Evolutionary conservation across 331 rosid species (phyloP).

Genomic region (Phaseolus coccineus): DNA sequence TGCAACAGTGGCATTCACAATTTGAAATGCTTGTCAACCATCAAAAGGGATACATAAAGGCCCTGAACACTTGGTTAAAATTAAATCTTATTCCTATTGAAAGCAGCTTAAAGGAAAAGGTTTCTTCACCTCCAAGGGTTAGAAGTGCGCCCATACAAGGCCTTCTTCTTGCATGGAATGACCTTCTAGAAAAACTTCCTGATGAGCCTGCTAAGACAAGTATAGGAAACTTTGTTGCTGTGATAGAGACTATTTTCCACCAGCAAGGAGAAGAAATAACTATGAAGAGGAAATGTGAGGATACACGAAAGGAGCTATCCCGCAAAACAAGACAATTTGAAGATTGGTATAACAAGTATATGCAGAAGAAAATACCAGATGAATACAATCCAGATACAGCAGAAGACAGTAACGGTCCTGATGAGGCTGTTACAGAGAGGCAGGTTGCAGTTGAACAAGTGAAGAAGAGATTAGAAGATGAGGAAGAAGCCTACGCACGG

Average conservation of each 20-base stretch:
- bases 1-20: constrained; percentile 76
- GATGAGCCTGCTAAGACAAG: constrained; percentile 78
- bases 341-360: constrained; percentile 82
- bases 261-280: constrained; percentile 75
- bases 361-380: constrained; percentile 59
- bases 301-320: constrained; percentile 72
- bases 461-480: constrained; percentile 74
- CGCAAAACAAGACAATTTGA: constrained; percentile 74
- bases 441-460: constrained; percentile 63
- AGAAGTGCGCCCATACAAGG: constrained; percentile 68
- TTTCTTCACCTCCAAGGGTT: constrained; percentile 91
- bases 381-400: constrained; percentile 56
- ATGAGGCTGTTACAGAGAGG: constrained; percentile 61
- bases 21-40: constrained; percentile 66
- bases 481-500: constrained; percentile 64
- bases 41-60: constrained; percentile 78
- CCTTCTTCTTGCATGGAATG: constrained; percentile 82
- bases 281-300: constrained; percentile 77
- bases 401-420: constrained; percentile 50
- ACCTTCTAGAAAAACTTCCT: constrained; percentile 79
- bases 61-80: constrained; percentile 79
- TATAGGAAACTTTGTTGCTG: constrained; percentile 70
- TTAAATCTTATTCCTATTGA: constrained; percentile 89
- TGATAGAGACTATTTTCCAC: constrained; percentile 60
- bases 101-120: constrained; percentile 89